Evolutionary conservation across 768 basidiomycete genomes (phyloP).

Genomic region (Rhizopogon roseolus): DNA sequence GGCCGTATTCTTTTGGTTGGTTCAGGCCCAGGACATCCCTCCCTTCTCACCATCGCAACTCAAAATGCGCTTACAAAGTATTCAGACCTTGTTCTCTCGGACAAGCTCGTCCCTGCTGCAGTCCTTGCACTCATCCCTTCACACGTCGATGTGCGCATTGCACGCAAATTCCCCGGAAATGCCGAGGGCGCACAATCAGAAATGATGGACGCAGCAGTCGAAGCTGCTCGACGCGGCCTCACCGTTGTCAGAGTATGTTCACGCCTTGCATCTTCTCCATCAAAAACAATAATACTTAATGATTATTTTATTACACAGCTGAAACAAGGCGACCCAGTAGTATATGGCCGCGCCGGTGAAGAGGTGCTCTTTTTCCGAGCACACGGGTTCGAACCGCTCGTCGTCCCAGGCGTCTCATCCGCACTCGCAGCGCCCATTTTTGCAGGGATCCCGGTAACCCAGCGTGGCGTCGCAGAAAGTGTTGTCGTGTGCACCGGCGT

Average conservation of each 20-base stretch:
- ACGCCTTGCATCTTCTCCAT: not conserved
- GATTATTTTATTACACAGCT: slow-evolving; percentile 40
- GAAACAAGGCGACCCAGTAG: slow-evolving; percentile 95
- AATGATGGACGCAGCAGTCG: slow-evolving; percentile 89
- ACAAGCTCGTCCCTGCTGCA: slow-evolving; percentile 91
- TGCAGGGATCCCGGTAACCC: slow-evolving; percentile 90
- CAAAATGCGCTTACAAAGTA: slow-evolving; percentile 72
- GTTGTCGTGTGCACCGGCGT: slow-evolving; percentile 93
- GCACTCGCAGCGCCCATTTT: slow-evolving; percentile 88
- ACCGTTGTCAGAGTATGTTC: slow-evolving; percentile 79
- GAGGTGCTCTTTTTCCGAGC: slow-evolving; percentile 90
- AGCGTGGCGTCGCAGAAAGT: slow-evolving; percentile 89
- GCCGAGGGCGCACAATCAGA: slow-evolving; percentile 93
- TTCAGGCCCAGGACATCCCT: slow-evolving; percentile 93
- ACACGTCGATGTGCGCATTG: slow-evolving; percentile 73
- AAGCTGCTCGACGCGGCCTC: slow-evolving; percentile 72
- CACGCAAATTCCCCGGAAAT: slow-evolving; percentile 96
- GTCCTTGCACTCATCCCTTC: slow-evolving; percentile 83
- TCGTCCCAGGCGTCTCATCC: slow-evolving; percentile 88
- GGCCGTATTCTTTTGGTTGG: slow-evolving; percentile 90
- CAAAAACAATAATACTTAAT: not conserved
- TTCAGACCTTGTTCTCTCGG: slow-evolving; percentile 87
- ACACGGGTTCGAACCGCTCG: slow-evolving; percentile 76
- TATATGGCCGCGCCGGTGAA: slow-evolving; percentile 93
- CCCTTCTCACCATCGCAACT: slow-evolving; percentile 84